These are phyloP conservation scores for Escovopsis weberi DNA, from an alignment of 2,329 filamentous ascomycete species.

Conservation along the genomic window DNA sequence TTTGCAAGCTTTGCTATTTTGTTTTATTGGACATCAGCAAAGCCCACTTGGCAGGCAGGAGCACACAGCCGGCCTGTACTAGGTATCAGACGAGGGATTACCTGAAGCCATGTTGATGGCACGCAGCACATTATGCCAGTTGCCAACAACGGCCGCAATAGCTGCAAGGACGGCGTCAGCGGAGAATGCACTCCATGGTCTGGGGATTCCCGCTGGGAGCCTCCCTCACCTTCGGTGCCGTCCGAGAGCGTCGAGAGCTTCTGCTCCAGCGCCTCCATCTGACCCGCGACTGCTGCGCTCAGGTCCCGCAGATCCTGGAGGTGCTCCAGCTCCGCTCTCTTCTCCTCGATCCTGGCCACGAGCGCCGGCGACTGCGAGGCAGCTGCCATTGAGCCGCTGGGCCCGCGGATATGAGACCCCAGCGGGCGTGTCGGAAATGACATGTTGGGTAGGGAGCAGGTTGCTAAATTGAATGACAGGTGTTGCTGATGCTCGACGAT, in stretches of 20 bases:
- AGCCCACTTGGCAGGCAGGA: too few relatives aligned
- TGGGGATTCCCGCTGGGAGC: not conserved
- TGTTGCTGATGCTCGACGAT: too few relatives aligned
- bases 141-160: slow-evolving; percentile 70
- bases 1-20: slow-evolving; percentile 52
- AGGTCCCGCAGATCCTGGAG: slow-evolving; percentile 65
- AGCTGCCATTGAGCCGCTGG: slow-evolving; percentile 33
- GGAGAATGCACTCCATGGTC: not conserved
- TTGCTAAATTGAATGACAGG: not conserved
- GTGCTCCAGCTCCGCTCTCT: slow-evolving; percentile 69
- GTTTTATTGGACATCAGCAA: too few relatives aligned
- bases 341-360: slow-evolving; percentile 66
- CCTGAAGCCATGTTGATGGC: slow-evolving; percentile 79
- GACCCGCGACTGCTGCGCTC: slow-evolving; percentile 60
- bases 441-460: slow-evolving; percentile 23
- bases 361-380: slow-evolving; percentile 55
- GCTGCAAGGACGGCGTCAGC: slow-evolving; percentile 33
- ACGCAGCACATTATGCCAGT: slow-evolving; percentile 76
- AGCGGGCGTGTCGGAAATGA: slow-evolving; percentile 42
- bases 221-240: slow-evolving; percentile 58
- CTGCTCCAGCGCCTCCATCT: slow-evolving; percentile 71
- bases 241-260: slow-evolving; percentile 66
- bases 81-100: slow-evolving; percentile 17
- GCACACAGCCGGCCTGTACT: not conserved
- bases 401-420: slow-evolving; percentile 52